phyloP scores from a whole-genome alignment of 345 rosid species.

The Brassica cretica region DNA sequence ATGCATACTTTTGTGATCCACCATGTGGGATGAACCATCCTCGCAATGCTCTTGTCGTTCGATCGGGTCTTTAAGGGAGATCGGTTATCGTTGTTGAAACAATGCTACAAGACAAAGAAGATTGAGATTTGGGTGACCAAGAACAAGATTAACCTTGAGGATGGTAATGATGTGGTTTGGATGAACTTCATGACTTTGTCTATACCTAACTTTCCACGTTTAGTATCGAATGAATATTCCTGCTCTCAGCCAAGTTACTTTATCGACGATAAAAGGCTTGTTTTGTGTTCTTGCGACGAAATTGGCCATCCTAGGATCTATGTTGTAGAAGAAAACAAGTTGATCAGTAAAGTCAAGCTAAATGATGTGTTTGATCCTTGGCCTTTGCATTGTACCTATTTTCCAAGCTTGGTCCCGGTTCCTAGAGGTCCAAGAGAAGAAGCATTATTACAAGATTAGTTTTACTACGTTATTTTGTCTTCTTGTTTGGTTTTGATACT shows the following conservation, averaged over 20 bases:
- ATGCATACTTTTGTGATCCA: not conserved
- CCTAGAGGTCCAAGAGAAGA: not conserved
- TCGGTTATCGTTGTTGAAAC: not conserved
- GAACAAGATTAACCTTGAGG: not conserved
- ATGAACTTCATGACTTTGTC: not conserved
- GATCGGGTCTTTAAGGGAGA: not conserved
- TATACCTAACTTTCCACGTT: not conserved
- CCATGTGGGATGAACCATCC: not conserved
- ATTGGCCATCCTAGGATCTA: not conserved
- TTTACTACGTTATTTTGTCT: not conserved
- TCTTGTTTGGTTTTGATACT: not conserved
- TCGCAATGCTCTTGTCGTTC: not conserved
- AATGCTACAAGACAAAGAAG: not conserved
- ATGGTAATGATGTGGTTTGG: not conserved
- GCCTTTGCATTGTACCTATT: not conserved
- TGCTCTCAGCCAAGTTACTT: not conserved
- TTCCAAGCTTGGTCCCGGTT: not conserved
- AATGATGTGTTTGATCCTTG: not conserved
- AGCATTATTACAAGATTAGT: not conserved
- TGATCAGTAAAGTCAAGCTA: not conserved
- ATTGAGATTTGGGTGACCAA: constrained; percentile 1
- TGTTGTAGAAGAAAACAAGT: not conserved
- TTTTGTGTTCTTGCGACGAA: not conserved
- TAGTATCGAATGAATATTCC: not conserved
- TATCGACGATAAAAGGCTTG: not conserved